Base-by-base conservation (phyloP, 257 asterid genomes). In the Lantana camara region DNA sequence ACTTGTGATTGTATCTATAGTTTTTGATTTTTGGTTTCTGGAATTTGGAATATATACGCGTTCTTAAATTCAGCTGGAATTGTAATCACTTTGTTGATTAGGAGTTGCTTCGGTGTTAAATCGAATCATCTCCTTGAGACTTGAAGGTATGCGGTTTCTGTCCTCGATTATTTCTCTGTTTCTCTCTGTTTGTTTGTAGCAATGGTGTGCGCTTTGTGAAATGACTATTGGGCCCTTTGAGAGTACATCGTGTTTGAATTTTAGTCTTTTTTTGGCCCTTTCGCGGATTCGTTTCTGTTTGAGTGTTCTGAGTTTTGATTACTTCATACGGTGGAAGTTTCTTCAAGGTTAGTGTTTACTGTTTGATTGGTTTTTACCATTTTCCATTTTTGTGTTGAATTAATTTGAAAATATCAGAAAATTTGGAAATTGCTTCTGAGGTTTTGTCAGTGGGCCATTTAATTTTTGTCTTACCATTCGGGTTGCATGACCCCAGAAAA, bases 101-200 rank as follows among this genome's bases (percentile, higher is more conserved):
- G 32, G 13, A 24, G 24, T 8, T 59, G 64, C 20, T 61, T 67
- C 56, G 55, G 57, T 51, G 57, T 51, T 69, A 29, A n/a, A 48
- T 56, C 68, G 54, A 64, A 68, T 75, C 70, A 58, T n/a, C n/a
- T n/a, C n/a, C 44, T 38, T 54, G 69, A n/a, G n/a, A n/a, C 45
- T 63, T 34, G 9, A 21, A 72, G 77, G 80, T 74, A 13, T 38
- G 63, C 14, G 15, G 52, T 1, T 22, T 21, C 12, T 7, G 8
- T 50, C 12, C 15, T 14, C 64, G 67, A 46, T 37, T 16, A 44
- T 16, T 14, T 15, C 14, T 24, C 2, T 35, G 0, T n/a, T 1
- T 7, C 13, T 4, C 4, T 37, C 40, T 20, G 7, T 20, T 8
- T 29, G 46, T 42, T 66, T 56, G 7, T 51, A 24, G 35, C 60